These are phyloP conservation scores for Ceratocystis albifundus DNA, from an alignment of 2,329 filamentous ascomycete species.

Conservation along the genomic window DNA sequence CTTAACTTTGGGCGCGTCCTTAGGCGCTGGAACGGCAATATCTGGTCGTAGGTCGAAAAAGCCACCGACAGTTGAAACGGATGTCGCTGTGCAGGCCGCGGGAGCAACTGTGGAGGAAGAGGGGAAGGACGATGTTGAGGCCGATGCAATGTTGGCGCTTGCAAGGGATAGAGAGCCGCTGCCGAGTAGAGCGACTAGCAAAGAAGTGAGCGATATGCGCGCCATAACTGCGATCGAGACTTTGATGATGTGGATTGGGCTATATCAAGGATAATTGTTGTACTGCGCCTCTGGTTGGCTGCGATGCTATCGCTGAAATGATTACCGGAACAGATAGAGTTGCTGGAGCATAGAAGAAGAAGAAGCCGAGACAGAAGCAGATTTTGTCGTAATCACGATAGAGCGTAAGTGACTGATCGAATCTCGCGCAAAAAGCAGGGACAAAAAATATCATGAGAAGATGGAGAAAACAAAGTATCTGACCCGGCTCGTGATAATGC, in stretches of 20 bases:
- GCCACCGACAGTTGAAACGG: slow-evolving; percentile 43
- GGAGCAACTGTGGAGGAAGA: slow-evolving; percentile 28
- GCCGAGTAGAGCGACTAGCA: slow-evolving; percentile 25
- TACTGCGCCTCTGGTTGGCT: neutral
- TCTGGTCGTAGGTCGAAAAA: slow-evolving; percentile 50
- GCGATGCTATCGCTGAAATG: neutral
- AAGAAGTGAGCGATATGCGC: slow-evolving; percentile 10
- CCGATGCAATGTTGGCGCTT: slow-evolving; percentile 28
- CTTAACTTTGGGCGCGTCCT: slow-evolving; percentile 37
- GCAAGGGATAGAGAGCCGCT: slow-evolving; percentile 29
- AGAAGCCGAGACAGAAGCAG: neutral
- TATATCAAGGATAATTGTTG: neutral
- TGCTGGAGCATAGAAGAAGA: neutral
- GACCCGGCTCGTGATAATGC: slow-evolving; percentile 1
- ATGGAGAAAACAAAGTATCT: slow-evolving; percentile 4
- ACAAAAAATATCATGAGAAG: neutral
- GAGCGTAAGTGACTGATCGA: neutral
- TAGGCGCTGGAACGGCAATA: slow-evolving; percentile 34
- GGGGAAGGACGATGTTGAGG: slow-evolving; percentile 33
- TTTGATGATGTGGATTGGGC: neutral
- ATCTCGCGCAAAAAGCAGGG: neutral
- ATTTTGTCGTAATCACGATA: neutral
- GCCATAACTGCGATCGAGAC: slow-evolving; percentile 4
- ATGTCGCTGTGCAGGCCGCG: slow-evolving; percentile 45
- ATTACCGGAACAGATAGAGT: neutral